phyloP scores from a whole-genome alignment of 2,329 filamentous ascomycete genomes.

The Colletotrichum spinosum region DNA sequence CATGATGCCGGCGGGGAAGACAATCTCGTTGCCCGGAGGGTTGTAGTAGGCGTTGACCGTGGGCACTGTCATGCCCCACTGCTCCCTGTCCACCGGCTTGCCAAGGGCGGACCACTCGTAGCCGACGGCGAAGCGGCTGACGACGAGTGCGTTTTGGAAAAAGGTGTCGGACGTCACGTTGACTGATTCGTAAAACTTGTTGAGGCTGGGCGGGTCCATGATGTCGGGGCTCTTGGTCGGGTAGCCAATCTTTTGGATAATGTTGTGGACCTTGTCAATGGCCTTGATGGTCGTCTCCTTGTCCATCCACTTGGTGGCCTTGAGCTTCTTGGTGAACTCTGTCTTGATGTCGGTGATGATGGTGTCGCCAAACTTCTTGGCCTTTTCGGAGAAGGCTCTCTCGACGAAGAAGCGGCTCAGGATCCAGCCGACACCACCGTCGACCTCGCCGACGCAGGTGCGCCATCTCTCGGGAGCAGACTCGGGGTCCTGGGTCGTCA shows the following conservation, averaged over 20 bases:
- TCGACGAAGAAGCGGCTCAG: conserved; percentile 78
- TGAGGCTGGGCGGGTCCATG: conserved; percentile 65
- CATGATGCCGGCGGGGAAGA: conserved; percentile 77
- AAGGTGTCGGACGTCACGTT: conserved; percentile 62
- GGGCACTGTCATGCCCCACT: conserved; percentile 71
- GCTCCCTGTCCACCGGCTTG: conserved; percentile 69
- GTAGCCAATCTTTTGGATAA: conserved; percentile 76
- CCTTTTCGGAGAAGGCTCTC: conserved; percentile 73
- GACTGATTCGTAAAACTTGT: conserved; percentile 67
- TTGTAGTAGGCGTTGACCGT: conserved; percentile 77
- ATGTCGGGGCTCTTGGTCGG: conserved; percentile 72
- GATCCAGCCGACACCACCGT: conserved; percentile 73
- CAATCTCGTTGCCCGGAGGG: conserved; percentile 73
- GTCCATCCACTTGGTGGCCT: conserved; percentile 73
- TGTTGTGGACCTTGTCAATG: conserved; percentile 74
- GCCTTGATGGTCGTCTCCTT: conserved; percentile 68
- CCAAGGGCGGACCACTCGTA: conserved; percentile 68
- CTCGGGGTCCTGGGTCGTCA: conserved; percentile 61
- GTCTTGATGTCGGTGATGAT: conserved; percentile 79
- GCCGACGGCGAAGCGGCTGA: conserved; percentile 59
- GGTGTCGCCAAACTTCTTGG: conserved; percentile 74
- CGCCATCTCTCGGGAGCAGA: conserved; percentile 74
- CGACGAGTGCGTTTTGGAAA: conserved; percentile 68
- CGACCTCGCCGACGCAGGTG: conserved; percentile 69
- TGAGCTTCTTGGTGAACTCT: conserved; percentile 71